Evolutionary conservation across 1,284 basidiomycete species (phyloP), one percentile per base, ranked within the genome.

Genomic region (Coniophora puteana): DNA sequence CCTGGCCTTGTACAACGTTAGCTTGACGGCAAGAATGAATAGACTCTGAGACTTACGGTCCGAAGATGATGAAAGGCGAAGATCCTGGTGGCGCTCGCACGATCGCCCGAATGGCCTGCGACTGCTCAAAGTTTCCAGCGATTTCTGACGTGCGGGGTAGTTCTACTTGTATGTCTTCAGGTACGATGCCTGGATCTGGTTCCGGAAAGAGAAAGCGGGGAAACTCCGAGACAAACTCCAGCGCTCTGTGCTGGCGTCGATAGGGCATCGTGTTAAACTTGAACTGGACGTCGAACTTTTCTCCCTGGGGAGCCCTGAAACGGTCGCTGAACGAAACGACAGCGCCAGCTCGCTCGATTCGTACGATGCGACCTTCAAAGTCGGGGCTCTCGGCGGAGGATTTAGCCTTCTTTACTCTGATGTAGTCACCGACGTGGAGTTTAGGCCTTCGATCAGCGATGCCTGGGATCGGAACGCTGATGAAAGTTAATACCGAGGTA

Each of bases 11-110:
- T 14, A 24, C n/a, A 26, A 13, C 20, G 10, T 14, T 40, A 23
- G 8, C 39, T n/a, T 34, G 21, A n/a, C 20, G 23, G 44, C 20
- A 41, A 17, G 26, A 14, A 31, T 8, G 16, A 22, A 17, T 18
- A n/a, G n/a, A n/a, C 4, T 20, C 21, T 14, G 22, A 43, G 18
- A 25, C 72, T 50, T 48, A 76, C 74, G 75, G 74, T 26, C 75
- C 76, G 53, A 72, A 78, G 4, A 78, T 61, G n/a, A 78, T 59
- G 44, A 78, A 78, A 0, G 75, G 75, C 4, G 65, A 61, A 36
- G 65, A 69, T 8, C 74, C 75, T 26, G 56, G 63, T n/a, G 62
- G 61, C 45, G 68, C 66, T 29, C 66, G 55, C 20, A 74, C 20
- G 25, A 80, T 77, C 1, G 73, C 64, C 14, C 66, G 58, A 7